Evolutionary conservation across 352 stramenopile genomes (phyloP).

Genomic region (Phytophthora hibernalis): DNA sequence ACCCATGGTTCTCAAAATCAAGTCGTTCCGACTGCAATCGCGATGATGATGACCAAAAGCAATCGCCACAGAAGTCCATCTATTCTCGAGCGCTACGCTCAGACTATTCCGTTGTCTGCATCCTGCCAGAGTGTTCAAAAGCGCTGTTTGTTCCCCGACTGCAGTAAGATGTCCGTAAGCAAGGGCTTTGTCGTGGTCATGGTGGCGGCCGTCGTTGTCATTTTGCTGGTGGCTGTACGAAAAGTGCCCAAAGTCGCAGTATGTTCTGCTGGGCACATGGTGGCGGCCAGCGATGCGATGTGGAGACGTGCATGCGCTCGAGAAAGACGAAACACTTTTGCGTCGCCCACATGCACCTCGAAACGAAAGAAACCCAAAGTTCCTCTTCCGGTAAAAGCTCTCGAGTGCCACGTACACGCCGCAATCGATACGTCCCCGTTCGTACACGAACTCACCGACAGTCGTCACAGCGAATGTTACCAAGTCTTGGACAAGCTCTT

Average conservation of each 20-base stretch:
- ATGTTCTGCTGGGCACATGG: conserved; percentile 78
- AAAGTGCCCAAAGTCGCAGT: conserved; percentile 74
- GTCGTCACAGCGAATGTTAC: conserved; percentile 31
- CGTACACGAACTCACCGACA: conserved; percentile 9
- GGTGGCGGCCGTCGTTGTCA: conserved; percentile 74
- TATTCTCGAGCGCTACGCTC: conserved; percentile 53
- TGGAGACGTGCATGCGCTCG: conserved; percentile 64
- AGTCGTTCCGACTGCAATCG: conserved; percentile 27
- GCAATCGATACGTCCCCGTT: conserved; percentile 29
- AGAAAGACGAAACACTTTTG: conserved; percentile 77
- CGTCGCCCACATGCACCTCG: conserved; percentile 59
- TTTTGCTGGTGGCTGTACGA: conserved; percentile 54
- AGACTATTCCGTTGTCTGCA: conserved; percentile 47
- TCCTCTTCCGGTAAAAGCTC: conserved; percentile 18
- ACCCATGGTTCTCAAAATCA: conserved; percentile 1
- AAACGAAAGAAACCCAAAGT: conserved; percentile 15
- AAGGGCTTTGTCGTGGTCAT: conserved; percentile 69
- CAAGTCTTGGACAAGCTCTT: conserved; percentile 60
- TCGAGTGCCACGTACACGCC: conserved; percentile 11
- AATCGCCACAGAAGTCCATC: conserved; percentile 24
- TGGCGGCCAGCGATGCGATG: conserved; percentile 73
- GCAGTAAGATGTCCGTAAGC: conserved; percentile 74
- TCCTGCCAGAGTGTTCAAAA: conserved; percentile 71
- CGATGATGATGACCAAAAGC: conserved; percentile 21
- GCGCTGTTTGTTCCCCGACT: conserved; percentile 60